Evolutionary conservation across 1,284 basidiomycete genomes (phyloP).

Genomic region (Stereum hirsutum): DNA sequence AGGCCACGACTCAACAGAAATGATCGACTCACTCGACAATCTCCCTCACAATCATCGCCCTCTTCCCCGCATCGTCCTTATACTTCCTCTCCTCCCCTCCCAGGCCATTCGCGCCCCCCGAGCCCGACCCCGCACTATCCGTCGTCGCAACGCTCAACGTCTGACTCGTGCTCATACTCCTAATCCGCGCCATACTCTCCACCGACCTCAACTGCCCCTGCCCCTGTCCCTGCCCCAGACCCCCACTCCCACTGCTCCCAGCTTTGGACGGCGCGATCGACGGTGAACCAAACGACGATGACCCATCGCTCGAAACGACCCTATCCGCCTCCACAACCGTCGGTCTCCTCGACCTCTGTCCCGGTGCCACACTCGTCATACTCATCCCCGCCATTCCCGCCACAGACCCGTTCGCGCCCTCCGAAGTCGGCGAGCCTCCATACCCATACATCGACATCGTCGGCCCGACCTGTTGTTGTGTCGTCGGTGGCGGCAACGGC

Average conservation of each 20-base stretch:
- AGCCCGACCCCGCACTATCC: constrained; percentile 55
- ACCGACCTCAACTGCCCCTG: constrained; percentile 56
- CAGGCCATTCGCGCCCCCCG: too few species aligned
- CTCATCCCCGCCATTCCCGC: too few species aligned
- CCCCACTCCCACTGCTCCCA: constrained; percentile 32
- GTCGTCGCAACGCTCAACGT: constrained; percentile 68
- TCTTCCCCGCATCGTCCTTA: constrained; percentile 81
- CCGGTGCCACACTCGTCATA: too few species aligned
- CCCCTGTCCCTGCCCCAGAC: too few species aligned
- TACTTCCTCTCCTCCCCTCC: constrained; percentile 66
- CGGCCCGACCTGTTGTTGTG: too few species aligned
- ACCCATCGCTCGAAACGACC: constrained; percentile 37
- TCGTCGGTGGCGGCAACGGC: too few species aligned
- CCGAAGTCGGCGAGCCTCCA: constrained; percentile 24
- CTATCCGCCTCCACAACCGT: constrained; percentile 51
- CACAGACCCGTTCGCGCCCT: constrained; percentile 24
- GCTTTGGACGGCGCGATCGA: constrained; percentile 26
- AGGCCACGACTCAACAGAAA: neutral
- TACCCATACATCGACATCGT: constrained; percentile 43
- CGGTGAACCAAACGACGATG: constrained; percentile 13
- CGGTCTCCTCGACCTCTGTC: constrained; percentile 48
- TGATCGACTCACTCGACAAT: constrained; percentile 69
- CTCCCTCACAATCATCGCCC: constrained; percentile 73
- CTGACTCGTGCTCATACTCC: constrained; percentile 50
- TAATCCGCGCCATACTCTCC: constrained; percentile 47